These are phyloP conservation scores for Cladophialophora chaetospira DNA, from an alignment of 2,329 filamentous ascomycete species.

Conservation along the genomic window DNA sequence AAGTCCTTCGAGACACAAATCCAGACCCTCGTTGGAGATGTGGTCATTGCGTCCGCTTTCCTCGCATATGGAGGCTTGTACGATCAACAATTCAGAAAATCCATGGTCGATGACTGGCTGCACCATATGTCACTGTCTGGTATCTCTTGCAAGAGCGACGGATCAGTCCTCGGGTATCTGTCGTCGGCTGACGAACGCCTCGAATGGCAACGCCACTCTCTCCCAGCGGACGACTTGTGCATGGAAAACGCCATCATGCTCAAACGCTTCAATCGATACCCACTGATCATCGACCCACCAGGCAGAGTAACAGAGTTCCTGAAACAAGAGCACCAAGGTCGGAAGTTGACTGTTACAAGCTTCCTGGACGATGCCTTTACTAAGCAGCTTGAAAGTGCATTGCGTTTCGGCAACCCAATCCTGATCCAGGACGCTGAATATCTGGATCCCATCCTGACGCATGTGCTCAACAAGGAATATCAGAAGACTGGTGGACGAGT, in stretches of 20 bases:
- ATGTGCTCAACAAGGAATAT: slow-evolving; percentile 99
- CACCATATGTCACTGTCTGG: slow-evolving; percentile 92
- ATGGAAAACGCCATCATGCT: slow-evolving; percentile 98
- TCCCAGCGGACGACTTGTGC: slow-evolving; percentile 95
- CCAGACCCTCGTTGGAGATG: slow-evolving; percentile 91
- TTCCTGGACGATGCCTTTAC: slow-evolving; percentile 98
- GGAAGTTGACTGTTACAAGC: slow-evolving; percentile 92
- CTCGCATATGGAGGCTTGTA: slow-evolving; percentile 95
- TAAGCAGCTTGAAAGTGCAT: slow-evolving; percentile 93
- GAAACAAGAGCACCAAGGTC: slow-evolving; percentile 89
- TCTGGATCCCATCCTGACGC: slow-evolving; percentile 93
- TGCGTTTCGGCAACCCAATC: slow-evolving; percentile 97
- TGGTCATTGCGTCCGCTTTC: slow-evolving; percentile 94
- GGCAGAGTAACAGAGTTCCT: slow-evolving; percentile 93
- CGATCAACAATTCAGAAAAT: slow-evolving; percentile 96
- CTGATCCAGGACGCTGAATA: slow-evolving; percentile 98
- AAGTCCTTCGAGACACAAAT: slow-evolving; percentile 98
- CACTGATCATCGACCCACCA: slow-evolving; percentile 96
- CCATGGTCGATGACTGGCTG: slow-evolving; percentile 97
- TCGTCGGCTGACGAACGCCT: slow-evolving; percentile 95
- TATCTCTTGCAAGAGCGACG: slow-evolving; percentile 87
- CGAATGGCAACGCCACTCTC: slow-evolving; percentile 88
- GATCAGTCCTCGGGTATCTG: slow-evolving; percentile 92
- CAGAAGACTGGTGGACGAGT: slow-evolving; percentile 98
- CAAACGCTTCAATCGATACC: slow-evolving; percentile 97